Percentiles rank a stretch among this genome's conserved stretches.
Conservation (phyloP, 495 filamentous ascomycete species). For the Xylaria scruposa region DNA sequence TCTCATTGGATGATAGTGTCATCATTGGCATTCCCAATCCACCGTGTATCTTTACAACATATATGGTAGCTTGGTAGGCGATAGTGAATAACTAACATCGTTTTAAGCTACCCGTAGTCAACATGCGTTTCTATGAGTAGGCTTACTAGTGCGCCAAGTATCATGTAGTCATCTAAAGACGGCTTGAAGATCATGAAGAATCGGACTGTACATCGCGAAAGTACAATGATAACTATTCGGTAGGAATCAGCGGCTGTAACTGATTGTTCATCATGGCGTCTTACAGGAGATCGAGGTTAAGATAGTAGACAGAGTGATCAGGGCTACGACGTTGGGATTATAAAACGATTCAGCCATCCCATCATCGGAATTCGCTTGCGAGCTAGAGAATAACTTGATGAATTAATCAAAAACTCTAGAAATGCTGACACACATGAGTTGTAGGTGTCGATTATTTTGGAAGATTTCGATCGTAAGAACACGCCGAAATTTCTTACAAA, state of each 20-base stretch:
- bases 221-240: constrained; percentile 37
- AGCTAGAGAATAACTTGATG: background rate
- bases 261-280: background rate
- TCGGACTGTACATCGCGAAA: constrained; percentile 37
- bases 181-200: constrained; percentile 40
- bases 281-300: constrained; percentile 36
- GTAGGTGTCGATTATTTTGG: background rate
- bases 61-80: constrained; percentile 43
- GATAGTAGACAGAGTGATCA: constrained; percentile 27
- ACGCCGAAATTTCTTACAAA: background rate
- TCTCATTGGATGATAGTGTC: constrained; percentile 38
- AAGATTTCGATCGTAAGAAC: background rate
- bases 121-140: background rate
- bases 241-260: background rate
- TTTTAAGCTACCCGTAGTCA: constrained; percentile 8
- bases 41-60: constrained; percentile 37
- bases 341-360: constrained; percentile 11
- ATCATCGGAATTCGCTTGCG: background rate
- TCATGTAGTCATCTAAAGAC: constrained; percentile 44
- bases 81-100: constrained; percentile 40
- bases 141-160: constrained; percentile 42
- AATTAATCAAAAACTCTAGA: background rate
- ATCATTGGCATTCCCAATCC: constrained; percentile 41
- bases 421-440: background rate
- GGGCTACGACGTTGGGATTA: constrained; percentile 11